Percentiles rank a stretch among this genome's conserved stretches.
phyloP scores from a whole-genome alignment of 179 eudicot genomes.

The Sideroxylon spinosum region DNA sequence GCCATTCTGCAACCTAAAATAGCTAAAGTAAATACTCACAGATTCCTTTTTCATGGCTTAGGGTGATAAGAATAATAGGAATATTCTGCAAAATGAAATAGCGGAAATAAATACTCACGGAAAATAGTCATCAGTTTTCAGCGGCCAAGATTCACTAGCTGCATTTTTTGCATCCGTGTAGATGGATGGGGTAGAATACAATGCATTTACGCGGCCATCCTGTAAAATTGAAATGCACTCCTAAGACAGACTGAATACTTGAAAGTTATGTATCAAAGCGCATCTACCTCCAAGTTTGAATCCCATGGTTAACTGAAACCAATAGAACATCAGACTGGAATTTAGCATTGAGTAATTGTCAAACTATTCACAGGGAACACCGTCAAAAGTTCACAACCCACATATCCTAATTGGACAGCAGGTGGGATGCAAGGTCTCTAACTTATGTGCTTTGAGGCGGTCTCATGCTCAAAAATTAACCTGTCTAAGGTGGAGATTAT shows the following conservation, averaged over 20 bases:
- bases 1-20: background rate
- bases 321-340: background rate
- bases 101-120: conserved; percentile 48
- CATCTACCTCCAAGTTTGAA: conserved; percentile 2
- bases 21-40: conserved; percentile 39
- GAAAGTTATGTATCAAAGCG: background rate
- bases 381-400: background rate
- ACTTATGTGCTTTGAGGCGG: too few species aligned
- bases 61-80: background rate
- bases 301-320: background rate
- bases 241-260: background rate
- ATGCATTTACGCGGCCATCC: conserved; percentile 89
- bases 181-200: conserved; percentile 87
- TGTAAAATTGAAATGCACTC: conserved; percentile 23
- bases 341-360: background rate
- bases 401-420: background rate
- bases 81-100: background rate
- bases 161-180: conserved; percentile 78
- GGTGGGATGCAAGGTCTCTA: too few species aligned
- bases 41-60: conserved; percentile 19
- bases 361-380: background rate
- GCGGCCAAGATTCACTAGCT: conserved; percentile 69
- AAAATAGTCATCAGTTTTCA: conserved; percentile 74
- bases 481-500: too few species aligned
- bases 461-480: too few species aligned